phyloP scores from a whole-genome alignment of 768 basidiomycete species.

The Mycena kentingensis region DNA sequence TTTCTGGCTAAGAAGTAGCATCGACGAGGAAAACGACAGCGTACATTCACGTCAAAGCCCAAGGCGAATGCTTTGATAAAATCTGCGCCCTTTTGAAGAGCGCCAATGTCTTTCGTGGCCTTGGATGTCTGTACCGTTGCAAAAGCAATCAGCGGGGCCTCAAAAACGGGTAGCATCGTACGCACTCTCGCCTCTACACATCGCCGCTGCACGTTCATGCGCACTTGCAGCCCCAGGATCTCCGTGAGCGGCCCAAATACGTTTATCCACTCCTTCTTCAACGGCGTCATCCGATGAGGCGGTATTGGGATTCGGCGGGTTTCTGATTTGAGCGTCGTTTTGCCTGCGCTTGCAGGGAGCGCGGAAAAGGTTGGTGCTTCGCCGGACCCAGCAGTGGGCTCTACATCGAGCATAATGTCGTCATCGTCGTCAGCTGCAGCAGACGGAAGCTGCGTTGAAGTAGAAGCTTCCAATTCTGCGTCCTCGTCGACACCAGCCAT shows the following conservation, averaged over 20 bases:
- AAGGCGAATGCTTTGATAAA: conserved; percentile 94
- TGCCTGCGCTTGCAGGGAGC: conserved; percentile 58
- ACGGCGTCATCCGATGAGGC: conserved; percentile 94
- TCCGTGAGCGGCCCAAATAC: conserved; percentile 96
- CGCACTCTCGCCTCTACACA: conserved; percentile 91
- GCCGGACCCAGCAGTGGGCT: conserved; percentile 44
- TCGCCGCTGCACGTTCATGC: conserved; percentile 92
- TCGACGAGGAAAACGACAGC: conserved; percentile 2
- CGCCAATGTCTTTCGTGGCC: conserved; percentile 90
- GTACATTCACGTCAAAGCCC: conserved; percentile 92
- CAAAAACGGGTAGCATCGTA: conserved; percentile 12
- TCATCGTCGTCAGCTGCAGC: conserved; percentile 48
- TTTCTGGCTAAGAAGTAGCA: background rate
- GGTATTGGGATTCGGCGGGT: conserved; percentile 89
- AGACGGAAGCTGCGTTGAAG: conserved; percentile 16
- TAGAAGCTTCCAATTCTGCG: conserved; percentile 29
- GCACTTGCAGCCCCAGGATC: conserved; percentile 89
- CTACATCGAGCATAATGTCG: conserved; percentile 61
- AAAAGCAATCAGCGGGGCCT: background rate
- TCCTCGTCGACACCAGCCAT: conserved; percentile 29
- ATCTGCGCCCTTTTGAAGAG: conserved; percentile 95
- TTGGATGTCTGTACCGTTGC: conserved; percentile 91
- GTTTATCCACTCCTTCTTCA: conserved; percentile 95
- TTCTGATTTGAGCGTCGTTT: conserved; percentile 72
- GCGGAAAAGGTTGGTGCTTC: conserved; percentile 71